These are phyloP conservation scores for Pharus latifolius DNA, from an alignment of 176 grass and related monocot species.

Conservation along the genomic window DNA sequence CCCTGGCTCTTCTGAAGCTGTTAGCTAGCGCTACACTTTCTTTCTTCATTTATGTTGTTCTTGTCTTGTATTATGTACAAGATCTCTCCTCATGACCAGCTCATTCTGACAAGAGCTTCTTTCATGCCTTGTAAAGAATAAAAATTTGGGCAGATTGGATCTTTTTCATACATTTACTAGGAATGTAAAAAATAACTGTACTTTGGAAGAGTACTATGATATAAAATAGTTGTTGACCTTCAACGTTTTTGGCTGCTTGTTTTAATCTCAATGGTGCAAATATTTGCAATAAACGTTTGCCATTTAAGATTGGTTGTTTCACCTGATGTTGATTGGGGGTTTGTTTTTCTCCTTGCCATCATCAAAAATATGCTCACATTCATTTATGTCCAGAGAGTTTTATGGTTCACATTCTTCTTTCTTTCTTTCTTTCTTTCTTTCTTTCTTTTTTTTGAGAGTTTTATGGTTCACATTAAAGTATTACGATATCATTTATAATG, in stretches of 20 bases:
- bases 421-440: too few species aligned
- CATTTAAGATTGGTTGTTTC: conserved; percentile 5
- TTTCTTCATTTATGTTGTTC: conserved; percentile 9
- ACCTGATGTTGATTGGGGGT: neutral
- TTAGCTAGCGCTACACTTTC: conserved; percentile 11
- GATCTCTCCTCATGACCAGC: neutral
- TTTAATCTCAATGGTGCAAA: neutral
- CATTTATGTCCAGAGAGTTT: neutral
- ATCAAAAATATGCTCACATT: too few species aligned
- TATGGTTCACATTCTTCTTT: neutral
- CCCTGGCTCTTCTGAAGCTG: conserved; percentile 13
- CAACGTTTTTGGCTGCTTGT: neutral
- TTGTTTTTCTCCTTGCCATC: neutral
- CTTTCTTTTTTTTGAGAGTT: neutral
- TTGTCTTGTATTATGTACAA: conserved; percentile 16
- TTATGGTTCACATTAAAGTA: neutral
- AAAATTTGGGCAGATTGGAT: conserved; percentile 6
- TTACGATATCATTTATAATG: neutral
- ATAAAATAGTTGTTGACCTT: conserved; percentile 5
- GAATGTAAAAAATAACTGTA: conserved; percentile 33
- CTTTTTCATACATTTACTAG: conserved; percentile 12
- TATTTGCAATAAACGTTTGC: neutral
- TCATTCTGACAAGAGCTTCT: conserved; percentile 18
- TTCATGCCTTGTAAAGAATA: conserved; percentile 26
- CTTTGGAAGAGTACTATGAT: conserved; percentile 10